Evolutionary conservation across 768 basidiomycete genomes (phyloP).

Genomic region (Mrakia frigida): DNA sequence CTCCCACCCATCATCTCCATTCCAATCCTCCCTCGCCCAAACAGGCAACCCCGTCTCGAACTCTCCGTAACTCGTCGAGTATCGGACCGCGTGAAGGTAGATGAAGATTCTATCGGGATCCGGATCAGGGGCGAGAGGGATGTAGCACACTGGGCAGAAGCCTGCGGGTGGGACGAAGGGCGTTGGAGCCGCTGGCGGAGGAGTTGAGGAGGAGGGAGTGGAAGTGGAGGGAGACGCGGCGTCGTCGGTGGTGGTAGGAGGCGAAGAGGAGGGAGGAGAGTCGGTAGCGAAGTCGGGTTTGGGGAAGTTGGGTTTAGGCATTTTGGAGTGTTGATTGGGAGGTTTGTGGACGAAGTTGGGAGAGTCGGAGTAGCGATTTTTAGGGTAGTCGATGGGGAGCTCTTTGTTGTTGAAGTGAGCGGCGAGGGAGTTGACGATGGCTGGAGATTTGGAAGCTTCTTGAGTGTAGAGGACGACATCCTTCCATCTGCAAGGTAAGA

Average conservation of each 20-base stretch:
- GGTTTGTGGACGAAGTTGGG: background rate
- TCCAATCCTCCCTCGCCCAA: conserved; percentile 60
- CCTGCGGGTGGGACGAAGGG: conserved; percentile 34
- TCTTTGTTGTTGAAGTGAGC: conserved; percentile 22
- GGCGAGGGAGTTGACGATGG: conserved; percentile 22
- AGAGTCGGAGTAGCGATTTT: conserved; percentile 14
- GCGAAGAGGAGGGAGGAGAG: background rate
- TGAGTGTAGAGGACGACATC: conserved; percentile 44
- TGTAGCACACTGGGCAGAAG: conserved; percentile 86
- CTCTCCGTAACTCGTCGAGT: conserved; percentile 72
- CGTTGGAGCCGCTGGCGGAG: too few species aligned
- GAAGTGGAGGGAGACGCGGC: conserved; percentile 39
- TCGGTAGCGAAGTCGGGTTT: conserved; percentile 12
- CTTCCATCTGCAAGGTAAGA: conserved; percentile 40
- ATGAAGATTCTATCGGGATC: conserved; percentile 88
- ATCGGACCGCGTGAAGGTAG: conserved; percentile 70
- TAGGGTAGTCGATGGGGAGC: conserved; percentile 14
- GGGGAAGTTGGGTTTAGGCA: background rate
- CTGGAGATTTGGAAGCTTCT: conserved; percentile 34
- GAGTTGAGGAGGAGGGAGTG: conserved; percentile 40
- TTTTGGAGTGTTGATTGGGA: background rate
- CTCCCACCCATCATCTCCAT: conserved; percentile 36
- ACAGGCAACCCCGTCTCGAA: conserved; percentile 82
- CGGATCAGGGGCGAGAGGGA: conserved; percentile 90
- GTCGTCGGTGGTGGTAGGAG: conserved; percentile 28